Percentiles rank a stretch among this genome's conserved stretches.
Conservation (phyloP, 164 flowering plant genomes). For the Piper longum region DNA sequence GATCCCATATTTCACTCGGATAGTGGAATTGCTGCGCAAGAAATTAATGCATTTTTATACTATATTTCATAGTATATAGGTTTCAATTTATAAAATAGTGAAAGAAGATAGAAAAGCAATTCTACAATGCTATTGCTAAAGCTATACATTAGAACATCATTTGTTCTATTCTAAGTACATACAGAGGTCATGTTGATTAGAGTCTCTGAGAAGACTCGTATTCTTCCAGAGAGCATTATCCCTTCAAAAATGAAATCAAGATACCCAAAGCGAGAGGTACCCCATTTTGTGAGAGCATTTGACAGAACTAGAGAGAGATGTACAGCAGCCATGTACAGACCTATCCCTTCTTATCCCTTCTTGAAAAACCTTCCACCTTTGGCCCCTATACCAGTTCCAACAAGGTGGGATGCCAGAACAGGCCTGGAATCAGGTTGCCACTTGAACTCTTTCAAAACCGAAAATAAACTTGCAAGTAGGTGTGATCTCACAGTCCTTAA, state of each 20-base stretch:
- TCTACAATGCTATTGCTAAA: background rate
- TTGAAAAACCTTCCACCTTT: slow-evolving; percentile 64
- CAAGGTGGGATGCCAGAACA: slow-evolving; percentile 46
- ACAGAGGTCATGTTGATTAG: background rate
- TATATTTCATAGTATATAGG: too few species aligned
- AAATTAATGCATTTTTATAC: too few species aligned
- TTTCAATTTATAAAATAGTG: too few species aligned
- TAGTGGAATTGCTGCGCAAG: too few species aligned
- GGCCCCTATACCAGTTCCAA: slow-evolving; percentile 50
- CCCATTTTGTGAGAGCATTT: background rate
- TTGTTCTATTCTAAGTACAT: slow-evolving; percentile 3
- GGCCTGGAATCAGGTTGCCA: slow-evolving; percentile 86
- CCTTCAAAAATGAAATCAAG: slow-evolving; percentile 4
- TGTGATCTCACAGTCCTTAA: slow-evolving; percentile 60
- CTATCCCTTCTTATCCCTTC: slow-evolving; percentile 37
- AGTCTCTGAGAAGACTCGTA: background rate
- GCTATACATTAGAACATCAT: slow-evolving; percentile 7
- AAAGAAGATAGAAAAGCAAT: background rate
- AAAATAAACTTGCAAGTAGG: slow-evolving; percentile 58
- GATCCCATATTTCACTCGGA: too few species aligned
- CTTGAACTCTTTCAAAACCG: slow-evolving; percentile 59
- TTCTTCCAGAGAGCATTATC: background rate
- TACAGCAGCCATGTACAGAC: slow-evolving; percentile 6
- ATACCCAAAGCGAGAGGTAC: background rate
- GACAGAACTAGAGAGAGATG: slow-evolving; percentile 3